Conservation (phyloP, 768 basidiomycete species). For the Cubamyces lactineus region DNA sequence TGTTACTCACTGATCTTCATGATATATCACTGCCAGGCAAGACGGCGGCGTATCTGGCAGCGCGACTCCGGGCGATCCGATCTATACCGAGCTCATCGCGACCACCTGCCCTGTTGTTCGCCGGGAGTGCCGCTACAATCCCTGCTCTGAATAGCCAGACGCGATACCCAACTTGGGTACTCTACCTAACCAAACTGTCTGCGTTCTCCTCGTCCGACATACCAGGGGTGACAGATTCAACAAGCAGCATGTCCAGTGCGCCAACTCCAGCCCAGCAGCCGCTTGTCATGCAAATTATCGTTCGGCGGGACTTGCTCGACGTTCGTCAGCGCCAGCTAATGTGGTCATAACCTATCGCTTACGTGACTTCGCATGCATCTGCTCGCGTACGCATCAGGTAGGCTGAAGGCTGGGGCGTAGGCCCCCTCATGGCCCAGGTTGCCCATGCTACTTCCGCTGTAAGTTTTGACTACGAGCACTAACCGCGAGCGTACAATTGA, state of each 20-base stretch:
- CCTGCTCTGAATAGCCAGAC: no score
- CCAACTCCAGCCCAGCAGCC: slow-evolving; percentile 23
- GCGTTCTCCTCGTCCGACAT: no score
- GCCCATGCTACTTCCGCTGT: slow-evolving; percentile 49
- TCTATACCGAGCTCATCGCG: no score
- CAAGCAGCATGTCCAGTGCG: neutral
- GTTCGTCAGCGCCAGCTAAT: slow-evolving; percentile 31
- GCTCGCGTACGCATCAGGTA: slow-evolving; percentile 19
- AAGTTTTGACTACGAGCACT: neutral
- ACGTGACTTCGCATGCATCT: neutral
- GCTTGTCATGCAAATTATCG: slow-evolving; percentile 48
- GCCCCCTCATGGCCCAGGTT: slow-evolving; percentile 48
- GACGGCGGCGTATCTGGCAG: no score
- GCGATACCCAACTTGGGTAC: no score
- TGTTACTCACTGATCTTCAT: no score
- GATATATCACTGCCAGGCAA: no score
- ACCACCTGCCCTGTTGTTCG: no score
- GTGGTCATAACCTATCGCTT: neutral
- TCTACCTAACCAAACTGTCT: no score
- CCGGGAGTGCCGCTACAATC: no score
- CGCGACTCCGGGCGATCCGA: no score
- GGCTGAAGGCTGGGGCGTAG: slow-evolving; percentile 48
- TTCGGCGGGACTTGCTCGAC: slow-evolving; percentile 46
- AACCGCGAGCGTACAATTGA: no score
- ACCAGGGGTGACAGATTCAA: neutral